phyloP scores from a whole-genome alignment of 768 basidiomycete species.

The Hygrocybe punicea region DNA sequence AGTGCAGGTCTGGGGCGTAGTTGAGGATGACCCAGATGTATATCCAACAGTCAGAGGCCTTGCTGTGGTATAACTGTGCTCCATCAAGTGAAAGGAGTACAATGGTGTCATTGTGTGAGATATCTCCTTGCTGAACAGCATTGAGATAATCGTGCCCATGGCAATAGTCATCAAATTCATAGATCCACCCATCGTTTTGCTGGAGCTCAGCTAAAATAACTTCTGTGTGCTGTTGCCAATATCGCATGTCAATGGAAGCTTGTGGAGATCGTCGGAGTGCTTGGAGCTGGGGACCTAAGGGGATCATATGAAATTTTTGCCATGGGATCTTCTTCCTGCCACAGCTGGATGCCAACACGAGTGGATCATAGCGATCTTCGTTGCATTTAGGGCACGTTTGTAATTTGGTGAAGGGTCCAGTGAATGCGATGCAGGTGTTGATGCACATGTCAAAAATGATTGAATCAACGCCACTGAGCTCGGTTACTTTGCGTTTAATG shows the following conservation, averaged over 20 bases:
- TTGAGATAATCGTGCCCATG: constrained; percentile 27
- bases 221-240: constrained; percentile 15
- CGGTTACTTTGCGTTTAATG: constrained; percentile 11
- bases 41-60: constrained; percentile 44
- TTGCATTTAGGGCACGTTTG: constrained; percentile 30
- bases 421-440: constrained; percentile 38
- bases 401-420: constrained; percentile 29
- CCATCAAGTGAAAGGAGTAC: constrained; percentile 40
- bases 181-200: constrained; percentile 1
- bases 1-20: constrained; percentile 20
- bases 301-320: constrained; percentile 35
- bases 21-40: constrained; percentile 40
- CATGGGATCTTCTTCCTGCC: constrained; percentile 15
- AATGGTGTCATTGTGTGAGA: constrained; percentile 31
- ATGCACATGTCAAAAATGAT: constrained; percentile 39
- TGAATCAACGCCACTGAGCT: constrained; percentile 30
- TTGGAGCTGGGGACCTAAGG: constrained; percentile 39
- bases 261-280: constrained; percentile 21
- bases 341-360: not conserved
- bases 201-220: constrained; percentile 3
- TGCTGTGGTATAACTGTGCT: constrained; percentile 42
- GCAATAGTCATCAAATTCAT: constrained; percentile 25
- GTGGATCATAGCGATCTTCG: constrained; percentile 22
- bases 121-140: constrained; percentile 14
- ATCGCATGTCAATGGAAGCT: constrained; percentile 23